These are phyloP conservation scores for Suillus plorans DNA, from an alignment of 768 basidiomycete species.

Conservation along the genomic window DNA sequence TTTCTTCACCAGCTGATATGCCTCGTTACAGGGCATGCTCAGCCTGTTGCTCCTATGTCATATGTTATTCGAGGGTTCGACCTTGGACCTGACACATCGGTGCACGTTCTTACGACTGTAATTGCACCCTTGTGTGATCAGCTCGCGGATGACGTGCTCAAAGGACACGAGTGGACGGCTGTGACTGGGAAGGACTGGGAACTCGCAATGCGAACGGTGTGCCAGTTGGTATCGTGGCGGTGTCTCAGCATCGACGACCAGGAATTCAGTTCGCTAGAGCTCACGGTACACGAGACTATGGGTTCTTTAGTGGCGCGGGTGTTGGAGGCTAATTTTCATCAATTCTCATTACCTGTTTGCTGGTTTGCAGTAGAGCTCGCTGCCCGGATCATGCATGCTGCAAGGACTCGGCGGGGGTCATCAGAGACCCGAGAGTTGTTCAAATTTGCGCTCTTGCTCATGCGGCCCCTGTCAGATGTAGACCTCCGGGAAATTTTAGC, in stretches of 20 bases:
- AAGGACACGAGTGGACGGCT: conserved; percentile 27
- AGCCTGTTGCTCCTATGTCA: conserved; percentile 28
- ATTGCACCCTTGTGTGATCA: conserved; percentile 49
- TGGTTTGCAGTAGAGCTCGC: conserved; percentile 69
- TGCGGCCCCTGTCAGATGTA: conserved; percentile 51
- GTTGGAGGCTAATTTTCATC: conserved; percentile 33
- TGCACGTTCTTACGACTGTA: conserved; percentile 42
- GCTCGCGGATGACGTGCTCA: conserved; percentile 38
- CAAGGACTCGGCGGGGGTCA: conserved; percentile 29
- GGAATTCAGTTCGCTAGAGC: conserved; percentile 30
- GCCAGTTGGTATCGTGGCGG: conserved; percentile 49
- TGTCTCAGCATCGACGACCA: conserved; percentile 34
- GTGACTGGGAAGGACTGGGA: conserved; percentile 39
- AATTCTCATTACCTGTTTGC: conserved; percentile 42
- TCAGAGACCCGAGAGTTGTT: conserved; percentile 21
- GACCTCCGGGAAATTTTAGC: conserved; percentile 42
- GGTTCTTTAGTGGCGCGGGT: conserved; percentile 38
- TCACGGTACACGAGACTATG: conserved; percentile 37
- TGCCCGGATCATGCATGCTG: conserved; percentile 34
- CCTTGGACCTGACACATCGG: conserved; percentile 42
- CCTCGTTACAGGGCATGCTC: conserved; percentile 29
- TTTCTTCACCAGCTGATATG: conserved; percentile 56
- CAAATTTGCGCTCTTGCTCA: conserved; percentile 38
- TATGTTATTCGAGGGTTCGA: conserved; percentile 40
- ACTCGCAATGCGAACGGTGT: conserved; percentile 37